Percentiles rank a stretch among this genome's conserved stretches.
These are phyloP conservation scores for Grosmannia huntii DNA, from an alignment of 2,329 filamentous ascomycete species.

Conservation along the genomic window DNA sequence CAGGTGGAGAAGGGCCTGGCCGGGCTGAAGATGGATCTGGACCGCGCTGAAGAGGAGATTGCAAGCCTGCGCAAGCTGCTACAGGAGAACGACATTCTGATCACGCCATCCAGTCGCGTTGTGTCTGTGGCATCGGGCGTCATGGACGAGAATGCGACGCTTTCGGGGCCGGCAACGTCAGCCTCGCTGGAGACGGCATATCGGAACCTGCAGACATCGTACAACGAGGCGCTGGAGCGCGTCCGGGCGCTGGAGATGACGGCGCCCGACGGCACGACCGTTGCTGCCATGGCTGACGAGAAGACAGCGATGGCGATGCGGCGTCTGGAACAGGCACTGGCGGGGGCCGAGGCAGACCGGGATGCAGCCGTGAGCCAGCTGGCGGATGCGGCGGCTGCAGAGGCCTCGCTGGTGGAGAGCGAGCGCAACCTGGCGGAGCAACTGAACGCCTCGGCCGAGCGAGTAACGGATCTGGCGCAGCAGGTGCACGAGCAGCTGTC, in stretches of 20 bases:
- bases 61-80: conserved; percentile 66
- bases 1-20: conserved; percentile 20
- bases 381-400: conserved; percentile 41
- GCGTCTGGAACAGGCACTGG: conserved; percentile 55
- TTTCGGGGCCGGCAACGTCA: conserved; percentile 42
- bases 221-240: conserved; percentile 51
- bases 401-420: conserved; percentile 42
- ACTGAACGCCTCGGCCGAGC: conserved; percentile 58
- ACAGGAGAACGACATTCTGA: conserved; percentile 68
- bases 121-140: conserved; percentile 15
- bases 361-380: conserved; percentile 56
- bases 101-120: conserved; percentile 42
- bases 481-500: conserved; percentile 71
- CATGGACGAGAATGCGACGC: conserved; percentile 20
- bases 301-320: conserved; percentile 50
- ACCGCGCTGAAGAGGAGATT: conserved; percentile 89
- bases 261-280: not conserved
- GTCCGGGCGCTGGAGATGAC: conserved; percentile 49
- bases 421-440: conserved; percentile 56
- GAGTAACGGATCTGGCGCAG: conserved; percentile 60
- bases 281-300: conserved; percentile 27
- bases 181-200: conserved; percentile 64
- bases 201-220: conserved; percentile 59
- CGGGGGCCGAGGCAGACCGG: conserved; percentile 56
- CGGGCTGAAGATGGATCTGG: conserved; percentile 74